Evolutionary conservation across 23 red algal genomes (phyloP), one percentile per base, ranked within the genome.

Genomic region (Gracilariopsis chorda): DNA sequence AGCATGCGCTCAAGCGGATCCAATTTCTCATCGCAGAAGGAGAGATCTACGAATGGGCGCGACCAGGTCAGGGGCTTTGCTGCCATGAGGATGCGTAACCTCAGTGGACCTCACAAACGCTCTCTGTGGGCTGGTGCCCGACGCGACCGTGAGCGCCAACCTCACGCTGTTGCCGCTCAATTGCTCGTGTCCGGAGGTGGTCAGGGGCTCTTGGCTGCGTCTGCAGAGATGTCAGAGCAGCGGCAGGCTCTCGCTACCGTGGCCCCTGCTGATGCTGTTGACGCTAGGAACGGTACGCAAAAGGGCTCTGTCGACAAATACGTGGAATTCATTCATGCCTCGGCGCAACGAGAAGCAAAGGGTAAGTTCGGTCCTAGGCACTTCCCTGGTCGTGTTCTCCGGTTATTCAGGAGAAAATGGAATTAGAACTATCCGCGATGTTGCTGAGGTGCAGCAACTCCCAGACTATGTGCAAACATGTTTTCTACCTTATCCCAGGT

Each of bases 241-340:
- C 30, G 51, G 17, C 68, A 89, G 45, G 35, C 68, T 25, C 34
- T 89, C n/a, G 49, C 85, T 9, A 53, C 72, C 21, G 70, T 89
- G n/a, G 68, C 55, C 7, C 51, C 85, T 44, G 27, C 85, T 11
- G 69, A 77, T 14, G 37, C 65, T 2, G 36, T 60, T 8, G 59
- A 61, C 19, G 39, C 28, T 14, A 44, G 37, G 37, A 51, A 52
- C 35, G 58, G 46, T 7, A 56, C 12, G 41, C 58, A 44, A 36
- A 61, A 44, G n/a, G 62, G 58, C 37, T 67, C 85, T 2, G 85
- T 89, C n/a, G 85, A 89, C 39, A 89, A 89, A 57, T 89, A 89
- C 34, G 85, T 89, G 7, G 85, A 89, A 32, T 89, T 89, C 65
- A 89, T 89, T 44, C 85, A 89, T 74, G 85, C 85, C 4, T 89